phyloP scores from a whole-genome alignment of 148 eudicot genomes.

The Rhododendron williamsianum region DNA sequence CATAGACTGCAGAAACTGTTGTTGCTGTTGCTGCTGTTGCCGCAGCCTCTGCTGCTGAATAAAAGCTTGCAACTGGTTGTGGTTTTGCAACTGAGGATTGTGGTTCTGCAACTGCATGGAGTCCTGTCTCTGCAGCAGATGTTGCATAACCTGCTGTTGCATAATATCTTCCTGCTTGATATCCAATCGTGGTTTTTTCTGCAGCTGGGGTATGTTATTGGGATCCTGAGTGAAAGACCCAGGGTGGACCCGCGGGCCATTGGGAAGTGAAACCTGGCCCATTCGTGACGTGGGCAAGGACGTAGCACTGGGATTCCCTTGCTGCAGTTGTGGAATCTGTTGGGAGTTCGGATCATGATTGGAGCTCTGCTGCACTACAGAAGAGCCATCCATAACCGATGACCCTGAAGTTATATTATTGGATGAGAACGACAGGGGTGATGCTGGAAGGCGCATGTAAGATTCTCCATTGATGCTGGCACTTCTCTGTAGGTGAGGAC shows the following conservation, averaged over 20 bases:
- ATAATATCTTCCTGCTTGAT: slow-evolving; percentile 73
- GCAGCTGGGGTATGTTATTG: slow-evolving; percentile 48
- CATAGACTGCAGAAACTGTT: slow-evolving; percentile 69
- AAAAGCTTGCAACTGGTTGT: slow-evolving; percentile 69
- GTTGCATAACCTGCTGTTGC: slow-evolving; percentile 72
- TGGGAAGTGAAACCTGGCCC: slow-evolving; percentile 49
- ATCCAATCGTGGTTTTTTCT: slow-evolving; percentile 82
- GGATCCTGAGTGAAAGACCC: slow-evolving; percentile 66
- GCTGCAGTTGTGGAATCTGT: slow-evolving; percentile 46
- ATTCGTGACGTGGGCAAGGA: slow-evolving; percentile 49
- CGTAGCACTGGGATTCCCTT: slow-evolving; percentile 57
- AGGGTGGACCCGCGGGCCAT: slow-evolving; percentile 36
- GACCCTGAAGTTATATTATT: slow-evolving; percentile 87
- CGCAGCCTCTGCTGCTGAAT: slow-evolving; percentile 78
- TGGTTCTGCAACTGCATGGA: slow-evolving; percentile 58
- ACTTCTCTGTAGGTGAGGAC: slow-evolving; percentile 83
- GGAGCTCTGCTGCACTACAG: slow-evolving; percentile 52
- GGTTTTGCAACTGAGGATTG: slow-evolving; percentile 62
- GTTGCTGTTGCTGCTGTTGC: slow-evolving; percentile 43
- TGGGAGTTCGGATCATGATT: slow-evolving; percentile 61
- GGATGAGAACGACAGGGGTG: slow-evolving; percentile 92
- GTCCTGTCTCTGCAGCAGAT: slow-evolving; percentile 71
- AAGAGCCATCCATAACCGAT: slow-evolving; percentile 65
- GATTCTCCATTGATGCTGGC: slow-evolving; percentile 83
- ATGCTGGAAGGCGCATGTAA: slow-evolving; percentile 70